Conservation (phyloP, 129 eudicot genomes). For the Artemisia argyi region DNA sequence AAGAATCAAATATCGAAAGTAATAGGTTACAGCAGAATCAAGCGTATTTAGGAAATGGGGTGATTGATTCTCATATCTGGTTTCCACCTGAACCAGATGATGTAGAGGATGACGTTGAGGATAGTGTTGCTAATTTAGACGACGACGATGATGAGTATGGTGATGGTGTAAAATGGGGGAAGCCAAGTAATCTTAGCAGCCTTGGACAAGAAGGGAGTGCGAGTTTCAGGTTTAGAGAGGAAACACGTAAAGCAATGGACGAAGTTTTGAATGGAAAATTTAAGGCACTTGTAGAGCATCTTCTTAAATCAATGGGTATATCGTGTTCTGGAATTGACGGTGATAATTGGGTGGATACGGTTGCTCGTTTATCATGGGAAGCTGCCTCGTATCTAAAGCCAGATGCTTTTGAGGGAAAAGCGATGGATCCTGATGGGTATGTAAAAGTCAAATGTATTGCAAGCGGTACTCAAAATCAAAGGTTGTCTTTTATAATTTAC, state of each 20-base stretch:
- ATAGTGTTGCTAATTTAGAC: slow-evolving; percentile 63
- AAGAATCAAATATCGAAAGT: slow-evolving; percentile 34
- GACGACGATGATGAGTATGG: slow-evolving; percentile 57
- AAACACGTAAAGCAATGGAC: slow-evolving; percentile 55
- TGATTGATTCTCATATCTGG: slow-evolving; percentile 59
- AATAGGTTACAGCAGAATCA: slow-evolving; percentile 24
- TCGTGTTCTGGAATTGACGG: slow-evolving; percentile 34
- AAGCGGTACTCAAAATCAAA: slow-evolving; percentile 63
- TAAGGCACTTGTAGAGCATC: slow-evolving; percentile 64
- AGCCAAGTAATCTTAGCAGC: slow-evolving; percentile 64
- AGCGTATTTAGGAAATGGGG: slow-evolving; percentile 33
- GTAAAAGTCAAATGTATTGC: slow-evolving; percentile 88
- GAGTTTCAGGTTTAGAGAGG: slow-evolving; percentile 57
- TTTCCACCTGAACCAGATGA: slow-evolving; percentile 84
- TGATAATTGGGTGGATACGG: slow-evolving; percentile 75
- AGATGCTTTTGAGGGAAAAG: slow-evolving; percentile 60
- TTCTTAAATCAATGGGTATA: slow-evolving; percentile 62
- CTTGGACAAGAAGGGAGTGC: slow-evolving; percentile 54
- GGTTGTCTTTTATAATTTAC: slow-evolving; percentile 39
- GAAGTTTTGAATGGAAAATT: slow-evolving; percentile 77
- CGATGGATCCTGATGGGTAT: slow-evolving; percentile 88
- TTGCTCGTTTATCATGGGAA: slow-evolving; percentile 83
- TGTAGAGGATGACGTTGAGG: slow-evolving; percentile 56
- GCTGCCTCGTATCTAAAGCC: slow-evolving; percentile 90
- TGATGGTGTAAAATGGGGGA: slow-evolving; percentile 63